These are phyloP conservation scores for Stagonosporopsis rhizophila DNA, from an alignment of 2,329 filamentous ascomycete species.

Conservation along the genomic window DNA sequence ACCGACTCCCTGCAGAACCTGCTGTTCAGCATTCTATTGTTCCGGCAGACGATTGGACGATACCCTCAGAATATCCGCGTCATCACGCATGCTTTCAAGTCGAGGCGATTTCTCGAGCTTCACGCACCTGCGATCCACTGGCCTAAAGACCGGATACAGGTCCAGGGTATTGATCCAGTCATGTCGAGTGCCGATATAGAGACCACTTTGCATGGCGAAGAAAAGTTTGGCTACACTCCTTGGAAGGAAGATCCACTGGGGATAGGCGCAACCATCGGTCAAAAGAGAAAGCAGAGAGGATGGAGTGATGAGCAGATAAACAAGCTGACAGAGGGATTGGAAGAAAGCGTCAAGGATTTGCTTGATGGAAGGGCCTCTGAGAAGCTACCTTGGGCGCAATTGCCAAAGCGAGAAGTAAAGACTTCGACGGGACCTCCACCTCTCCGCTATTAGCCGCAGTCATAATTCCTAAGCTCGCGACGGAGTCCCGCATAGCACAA, in stretches of 20 bases:
- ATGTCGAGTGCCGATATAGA: constrained; percentile 48
- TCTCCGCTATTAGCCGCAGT: constrained; percentile 13
- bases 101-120: constrained; percentile 51
- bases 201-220: constrained; percentile 48
- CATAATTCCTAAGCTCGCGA: constrained; percentile 41
- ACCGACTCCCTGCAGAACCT: constrained; percentile 89
- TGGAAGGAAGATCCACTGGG: constrained; percentile 53
- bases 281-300: constrained; percentile 51
- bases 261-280: constrained; percentile 39
- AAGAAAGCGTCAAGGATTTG: constrained; percentile 39
- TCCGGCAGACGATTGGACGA: constrained; percentile 47
- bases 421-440: constrained; percentile 2
- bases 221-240: constrained; percentile 44
- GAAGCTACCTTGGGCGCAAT: constrained; percentile 36
- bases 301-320: constrained; percentile 40
- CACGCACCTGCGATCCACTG: constrained; percentile 54
- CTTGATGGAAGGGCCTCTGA: constrained; percentile 31
- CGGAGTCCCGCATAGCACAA: constrained; percentile 75
- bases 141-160: constrained; percentile 50
- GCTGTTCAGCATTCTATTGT: constrained; percentile 73
- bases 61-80: constrained; percentile 54
- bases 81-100: constrained; percentile 58
- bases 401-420: constrained; percentile 8
- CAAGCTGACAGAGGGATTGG: constrained; percentile 34
- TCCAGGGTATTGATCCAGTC: constrained; percentile 56